These are phyloP conservation scores for Mortierella sp. DNA, from an alignment of 371 early-diverging fungal genomes.

Conservation along the genomic window DNA sequence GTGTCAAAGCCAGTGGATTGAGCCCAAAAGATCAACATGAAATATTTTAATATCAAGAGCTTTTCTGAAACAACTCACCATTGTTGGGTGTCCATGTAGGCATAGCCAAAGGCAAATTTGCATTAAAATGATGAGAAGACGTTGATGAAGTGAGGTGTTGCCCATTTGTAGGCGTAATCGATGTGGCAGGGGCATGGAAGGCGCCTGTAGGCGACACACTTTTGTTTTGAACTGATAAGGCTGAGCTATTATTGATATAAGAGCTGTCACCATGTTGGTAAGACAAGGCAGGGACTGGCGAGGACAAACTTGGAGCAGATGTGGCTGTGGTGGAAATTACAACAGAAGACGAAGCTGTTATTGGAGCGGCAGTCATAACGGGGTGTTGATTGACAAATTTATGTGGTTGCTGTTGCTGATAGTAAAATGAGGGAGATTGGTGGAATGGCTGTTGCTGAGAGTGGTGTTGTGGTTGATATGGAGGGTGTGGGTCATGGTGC, in stretches of 20 bases:
- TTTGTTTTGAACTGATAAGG: conserved; percentile 17
- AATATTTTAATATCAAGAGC: no score
- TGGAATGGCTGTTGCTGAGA: conserved; percentile 16
- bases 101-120: conserved; percentile 32
- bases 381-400: conserved; percentile 18
- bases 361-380: conserved; percentile 26
- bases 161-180: conserved; percentile 11
- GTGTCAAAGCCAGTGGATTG: background rate
- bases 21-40: background rate
- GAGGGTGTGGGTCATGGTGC: conserved; percentile 20
- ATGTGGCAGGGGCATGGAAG: conserved; percentile 18
- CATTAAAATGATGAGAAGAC: conserved; percentile 21
- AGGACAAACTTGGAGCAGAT: conserved; percentile 20
- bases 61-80: conserved; percentile 18
- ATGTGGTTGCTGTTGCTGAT: conserved; percentile 16
- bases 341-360: conserved; percentile 23
- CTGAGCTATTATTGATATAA: conserved; percentile 10
- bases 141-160: conserved; percentile 20
- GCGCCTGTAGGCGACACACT: conserved; percentile 19
- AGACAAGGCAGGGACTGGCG: conserved; percentile 15
- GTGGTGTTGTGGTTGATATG: conserved; percentile 6
- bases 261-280: conserved; percentile 29
- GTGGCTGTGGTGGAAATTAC: conserved; percentile 19
- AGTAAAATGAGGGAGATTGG: conserved; percentile 5
- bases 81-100: conserved; percentile 27